Evolutionary conservation across 2,329 filamentous ascomycete genomes (phyloP), one percentile per base, ranked within the genome.

Genomic region (Alternaria sp.): DNA sequence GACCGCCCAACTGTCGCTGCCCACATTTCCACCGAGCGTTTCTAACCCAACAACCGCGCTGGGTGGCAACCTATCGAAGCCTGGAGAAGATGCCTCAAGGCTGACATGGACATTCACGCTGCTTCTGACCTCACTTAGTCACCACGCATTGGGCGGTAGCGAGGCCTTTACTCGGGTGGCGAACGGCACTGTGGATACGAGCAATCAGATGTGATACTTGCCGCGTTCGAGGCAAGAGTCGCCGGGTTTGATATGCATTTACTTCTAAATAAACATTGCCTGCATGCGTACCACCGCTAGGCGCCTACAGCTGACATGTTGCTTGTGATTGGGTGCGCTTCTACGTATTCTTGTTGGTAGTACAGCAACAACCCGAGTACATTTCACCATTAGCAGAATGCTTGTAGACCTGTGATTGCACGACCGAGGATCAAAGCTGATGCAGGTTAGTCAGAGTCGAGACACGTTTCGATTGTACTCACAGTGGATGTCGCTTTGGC

Each of bases 401-500:
- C 92, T 80, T 96, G 93, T 23, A 95, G 83, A 21, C 92, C 91
- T 36, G 84, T 86, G 59, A 86, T 85, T 53, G 84, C 84, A 62
- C 84, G 79, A 49, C 84, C 81, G 50, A 85, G 76, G 53, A 85
- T 87, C 67, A 86, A 74, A 56, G 81, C 81, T 83, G 66, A 54
- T 63, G 78, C 67, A 80, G 23, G 63, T 79, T 63, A 79, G 77
- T 62, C 46, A 52, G 58, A 26, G 44, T 65, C 49, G 36, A 23
- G 25, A 23, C 26, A 19, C n/a, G 46, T n/a, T 21, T 45, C 17
- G 6, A 45, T 13, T 45, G 47, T 59, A 88, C 91, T 87, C 83
- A 95, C 93, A 89, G 81, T 98, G 96, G 78, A 98, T 98, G 81
- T 98, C 96, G 77, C 94, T 97, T 82, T 98, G 96, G 21, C 96